Base-by-base conservation (phyloP, 805 yeast species). In the Metschnikowia lochheadii region DNA sequence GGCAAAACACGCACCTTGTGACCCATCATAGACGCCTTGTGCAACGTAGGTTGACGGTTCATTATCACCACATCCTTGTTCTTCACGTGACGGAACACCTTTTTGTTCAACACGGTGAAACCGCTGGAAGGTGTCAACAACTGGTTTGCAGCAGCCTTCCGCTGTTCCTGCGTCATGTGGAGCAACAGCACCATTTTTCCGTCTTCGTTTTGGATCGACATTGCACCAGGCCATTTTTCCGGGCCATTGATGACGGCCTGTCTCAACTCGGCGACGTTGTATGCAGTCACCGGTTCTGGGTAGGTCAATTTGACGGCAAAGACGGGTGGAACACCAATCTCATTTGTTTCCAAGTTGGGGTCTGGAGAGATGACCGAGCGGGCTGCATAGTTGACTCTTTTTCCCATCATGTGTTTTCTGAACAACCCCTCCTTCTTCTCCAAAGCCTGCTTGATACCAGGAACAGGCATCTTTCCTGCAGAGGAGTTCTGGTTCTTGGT, bases 1-100 rank as follows among this genome's bases (percentile, higher is more conserved):
- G 98, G 99, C 60, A 94, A 77, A 32, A 94, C 99, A 63, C 97
- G 82, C 40, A 94, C 99, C 65, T 85, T 88, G 72, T 94, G 99
- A 59, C 99, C 99, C 99, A 94, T 94, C 97, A 94, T 94, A 29
- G 99, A 95, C 43, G 99, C 99, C 74, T 94, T 94, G 76, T 94
- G 99, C 67, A 94, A 79, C 14, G 99, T 92, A 44, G 99, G 99
- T 76, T 94, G 99, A 77, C 99, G 91, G 75, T 94, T 94, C 98
- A 95, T 94, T 38, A 95, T 69, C 45, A 95, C 98, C 53, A 94
- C 91, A 70, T 95, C 99, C 57, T 89, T 85, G 73, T 95, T 92
- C 56, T 86, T 85, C 66, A 94, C 89, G 67, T 94, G 99, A 66
- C 99, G 84, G 69, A 77, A 86, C 38, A 94, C 99, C 72, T 94